phyloP scores from a whole-genome alignment of 2,329 filamentous ascomycete genomes.

The Fulvia fulva region DNA sequence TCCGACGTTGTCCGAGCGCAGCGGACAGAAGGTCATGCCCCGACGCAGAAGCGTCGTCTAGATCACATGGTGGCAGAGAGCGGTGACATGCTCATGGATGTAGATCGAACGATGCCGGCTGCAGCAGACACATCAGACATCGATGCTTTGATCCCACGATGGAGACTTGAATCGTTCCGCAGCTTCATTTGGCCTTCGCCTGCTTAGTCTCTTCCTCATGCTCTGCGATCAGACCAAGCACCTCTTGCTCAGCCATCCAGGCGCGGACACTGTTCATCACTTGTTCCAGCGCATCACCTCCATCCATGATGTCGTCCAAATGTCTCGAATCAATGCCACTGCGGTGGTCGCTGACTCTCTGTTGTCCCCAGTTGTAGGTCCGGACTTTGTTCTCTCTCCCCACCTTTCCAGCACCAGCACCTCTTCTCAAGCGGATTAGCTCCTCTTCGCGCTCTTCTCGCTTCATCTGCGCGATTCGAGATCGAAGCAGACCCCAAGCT shows the following conservation, averaged over 20 bases:
- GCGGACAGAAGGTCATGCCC: constrained; percentile 1
- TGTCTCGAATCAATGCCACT: constrained; percentile 76
- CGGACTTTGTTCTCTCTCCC: constrained; percentile 90
- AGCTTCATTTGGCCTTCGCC: neutral
- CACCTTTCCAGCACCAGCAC: constrained; percentile 73
- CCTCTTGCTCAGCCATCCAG: constrained; percentile 73
- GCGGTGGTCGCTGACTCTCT: constrained; percentile 84
- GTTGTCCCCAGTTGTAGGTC: constrained; percentile 78
- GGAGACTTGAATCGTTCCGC: too few species aligned
- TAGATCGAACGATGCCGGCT: too few species aligned
- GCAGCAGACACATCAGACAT: too few species aligned
- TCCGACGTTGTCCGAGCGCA: constrained; percentile 2
- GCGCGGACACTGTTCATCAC: constrained; percentile 73
- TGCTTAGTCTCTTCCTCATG: constrained; percentile 25
- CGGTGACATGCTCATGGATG: too few species aligned
- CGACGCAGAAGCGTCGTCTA: neutral
- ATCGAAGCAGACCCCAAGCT: constrained; percentile 81
- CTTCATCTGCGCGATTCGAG: constrained; percentile 72
- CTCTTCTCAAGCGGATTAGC: constrained; percentile 67
- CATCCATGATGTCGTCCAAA: constrained; percentile 73
- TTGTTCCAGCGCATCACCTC: constrained; percentile 66
- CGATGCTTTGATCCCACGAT: too few species aligned
- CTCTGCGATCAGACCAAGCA: constrained; percentile 56
- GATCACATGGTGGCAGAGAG: neutral
- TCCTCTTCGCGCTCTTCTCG: constrained; percentile 82